A percentile compares a stretch with the other conserved stretches of the same genome.
Conservation (phyloP, 805 yeast species). For the Myxozyma udenii region DNA sequence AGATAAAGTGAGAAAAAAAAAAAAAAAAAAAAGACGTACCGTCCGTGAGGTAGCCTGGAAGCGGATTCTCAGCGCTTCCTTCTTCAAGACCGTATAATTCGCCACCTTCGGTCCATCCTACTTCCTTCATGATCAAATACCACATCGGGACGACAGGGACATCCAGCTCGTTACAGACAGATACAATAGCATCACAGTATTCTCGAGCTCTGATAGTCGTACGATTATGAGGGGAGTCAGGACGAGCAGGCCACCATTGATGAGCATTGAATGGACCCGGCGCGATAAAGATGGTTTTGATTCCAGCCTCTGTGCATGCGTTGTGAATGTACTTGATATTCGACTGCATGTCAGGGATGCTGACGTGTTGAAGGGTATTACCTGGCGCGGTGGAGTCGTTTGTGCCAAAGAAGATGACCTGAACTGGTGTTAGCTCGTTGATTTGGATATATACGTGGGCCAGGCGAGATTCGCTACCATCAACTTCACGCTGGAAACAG, state of each 20-base stretch:
- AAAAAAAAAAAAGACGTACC: constrained; percentile 32
- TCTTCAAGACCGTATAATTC: constrained; percentile 17
- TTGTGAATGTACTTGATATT: constrained; percentile 55
- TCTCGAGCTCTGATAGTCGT: constrained; percentile 44
- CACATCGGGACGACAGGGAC: constrained; percentile 62
- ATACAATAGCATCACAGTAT: constrained; percentile 52
- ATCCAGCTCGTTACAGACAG: constrained; percentile 45
- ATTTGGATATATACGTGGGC: too few species aligned
- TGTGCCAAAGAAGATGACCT: constrained; percentile 73
- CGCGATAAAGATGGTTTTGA: constrained; percentile 22
- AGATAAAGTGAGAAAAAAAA: constrained; percentile 29
- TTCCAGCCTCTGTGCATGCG: constrained; percentile 24
- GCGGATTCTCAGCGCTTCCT: constrained; percentile 3
- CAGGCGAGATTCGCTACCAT: constrained; percentile 29
- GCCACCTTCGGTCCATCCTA: constrained; percentile 43
- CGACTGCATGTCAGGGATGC: constrained; percentile 46
- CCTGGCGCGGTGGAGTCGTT: constrained; percentile 58
- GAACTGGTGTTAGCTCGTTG: too few species aligned
- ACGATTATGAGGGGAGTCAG: constrained; percentile 36
- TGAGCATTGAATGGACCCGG: constrained; percentile 27
- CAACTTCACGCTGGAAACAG: constrained; percentile 37
- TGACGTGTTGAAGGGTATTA: constrained; percentile 49
- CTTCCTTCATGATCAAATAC: constrained; percentile 43
- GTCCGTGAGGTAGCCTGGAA: constrained; percentile 17
- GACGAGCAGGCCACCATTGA: constrained; percentile 15